phyloP scores from a whole-genome alignment of 805 yeast species.

The Pichia deserticola region DNA sequence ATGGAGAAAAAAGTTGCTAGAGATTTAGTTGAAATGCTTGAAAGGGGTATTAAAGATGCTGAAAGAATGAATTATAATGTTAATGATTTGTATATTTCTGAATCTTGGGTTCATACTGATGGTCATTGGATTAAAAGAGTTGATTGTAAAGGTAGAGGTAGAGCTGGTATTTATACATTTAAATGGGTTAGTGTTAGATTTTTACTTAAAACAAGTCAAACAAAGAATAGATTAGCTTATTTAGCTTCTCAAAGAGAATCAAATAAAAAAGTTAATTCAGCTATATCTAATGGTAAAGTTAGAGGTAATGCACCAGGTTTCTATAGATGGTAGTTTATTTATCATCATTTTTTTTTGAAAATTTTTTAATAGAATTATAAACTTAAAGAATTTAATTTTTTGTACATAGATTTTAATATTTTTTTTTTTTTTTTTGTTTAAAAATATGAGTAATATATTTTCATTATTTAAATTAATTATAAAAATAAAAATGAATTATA shows the following conservation, averaged over 20 bases:
- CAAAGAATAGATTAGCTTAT: constrained; percentile 30
- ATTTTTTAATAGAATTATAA: too few species aligned
- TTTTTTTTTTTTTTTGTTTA: too few species aligned
- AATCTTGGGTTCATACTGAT: constrained; percentile 90
- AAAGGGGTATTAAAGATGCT: constrained; percentile 66
- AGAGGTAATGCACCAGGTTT: constrained; percentile 45
- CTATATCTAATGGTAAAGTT: constrained; percentile 37
- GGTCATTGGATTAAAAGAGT: constrained; percentile 63
- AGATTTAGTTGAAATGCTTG: constrained; percentile 70
- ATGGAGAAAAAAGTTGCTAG: constrained; percentile 69
- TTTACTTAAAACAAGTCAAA: constrained; percentile 56
- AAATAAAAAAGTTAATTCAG: constrained; percentile 35
- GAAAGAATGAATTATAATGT: constrained; percentile 49
- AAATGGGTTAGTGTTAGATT: constrained; percentile 77
- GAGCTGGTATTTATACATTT: constrained; percentile 71
- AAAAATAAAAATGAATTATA: too few species aligned
- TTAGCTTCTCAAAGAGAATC: constrained; percentile 31
- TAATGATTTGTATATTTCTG: constrained; percentile 60
- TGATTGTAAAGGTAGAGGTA: constrained; percentile 86
- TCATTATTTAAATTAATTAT: too few species aligned
- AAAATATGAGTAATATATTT: too few species aligned
- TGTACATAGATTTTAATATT: not conserved
- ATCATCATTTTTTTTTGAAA: not conserved
- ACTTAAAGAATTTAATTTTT: constrained; percentile 4
- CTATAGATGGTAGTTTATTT: constrained; percentile 42